phyloP scores from a whole-genome alignment of 179 eudicot genomes.

The Actinidia chinensis region DNA sequence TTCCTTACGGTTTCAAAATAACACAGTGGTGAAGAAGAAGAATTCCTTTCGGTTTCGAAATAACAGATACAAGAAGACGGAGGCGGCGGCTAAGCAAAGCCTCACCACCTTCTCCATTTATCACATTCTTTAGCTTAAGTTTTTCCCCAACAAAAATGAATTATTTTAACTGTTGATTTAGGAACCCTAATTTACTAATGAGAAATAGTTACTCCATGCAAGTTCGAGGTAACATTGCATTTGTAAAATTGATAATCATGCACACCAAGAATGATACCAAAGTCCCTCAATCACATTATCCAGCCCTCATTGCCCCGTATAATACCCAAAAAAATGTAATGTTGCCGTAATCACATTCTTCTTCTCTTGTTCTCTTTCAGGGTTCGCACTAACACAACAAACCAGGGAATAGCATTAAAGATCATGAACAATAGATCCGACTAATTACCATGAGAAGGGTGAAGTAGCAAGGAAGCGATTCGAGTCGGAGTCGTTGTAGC shows the following conservation, averaged over 20 bases:
- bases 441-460: constrained; percentile 54
- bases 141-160: not conserved
- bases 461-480: constrained; percentile 62
- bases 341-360: not conserved
- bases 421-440: not conserved
- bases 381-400: not conserved
- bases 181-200: not conserved
- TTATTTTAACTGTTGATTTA: not conserved
- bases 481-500: constrained; percentile 36
- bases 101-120: no score
- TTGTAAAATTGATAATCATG: not conserved
- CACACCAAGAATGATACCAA: not conserved
- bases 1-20: no score
- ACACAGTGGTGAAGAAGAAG: no score
- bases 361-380: not conserved
- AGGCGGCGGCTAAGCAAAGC: no score
- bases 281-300: not conserved
- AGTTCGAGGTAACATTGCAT: not conserved
- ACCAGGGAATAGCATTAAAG: not conserved
- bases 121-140: no score
- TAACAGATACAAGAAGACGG: no score
- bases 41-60: no score
- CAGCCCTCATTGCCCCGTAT: not conserved
- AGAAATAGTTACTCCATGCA: not conserved
- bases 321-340: not conserved